Conservation (phyloP, 2,329 filamentous ascomycete species). For the Zasmidium citrigriseum region DNA sequence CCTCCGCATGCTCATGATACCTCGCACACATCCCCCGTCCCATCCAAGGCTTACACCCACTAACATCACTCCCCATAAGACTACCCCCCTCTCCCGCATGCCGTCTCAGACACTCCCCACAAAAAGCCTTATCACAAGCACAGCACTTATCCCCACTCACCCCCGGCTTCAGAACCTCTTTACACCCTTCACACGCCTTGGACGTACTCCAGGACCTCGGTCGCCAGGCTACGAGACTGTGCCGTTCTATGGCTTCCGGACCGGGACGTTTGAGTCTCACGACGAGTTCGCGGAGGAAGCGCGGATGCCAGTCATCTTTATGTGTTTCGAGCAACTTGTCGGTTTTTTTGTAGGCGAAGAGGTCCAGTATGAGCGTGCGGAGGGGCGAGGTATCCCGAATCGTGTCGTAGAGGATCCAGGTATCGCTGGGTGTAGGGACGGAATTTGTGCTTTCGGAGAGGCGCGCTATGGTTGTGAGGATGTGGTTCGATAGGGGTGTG, state of each 20-base stretch:
- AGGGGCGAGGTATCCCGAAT: conserved; percentile 43
- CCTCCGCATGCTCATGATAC: conserved; percentile 40
- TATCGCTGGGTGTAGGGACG: conserved; percentile 53
- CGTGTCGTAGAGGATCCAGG: conserved; percentile 49
- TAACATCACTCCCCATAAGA: conserved; percentile 32
- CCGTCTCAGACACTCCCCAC: conserved; percentile 41
- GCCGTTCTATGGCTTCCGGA: conserved; percentile 43
- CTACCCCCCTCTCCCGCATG: conserved; percentile 23
- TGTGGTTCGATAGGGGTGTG: conserved; percentile 47
- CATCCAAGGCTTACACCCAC: conserved; percentile 42
- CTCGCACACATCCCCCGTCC: conserved; percentile 36
- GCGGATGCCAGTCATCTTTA: conserved; percentile 50
- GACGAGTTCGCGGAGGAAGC: conserved; percentile 49
- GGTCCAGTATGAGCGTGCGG: conserved; percentile 46
- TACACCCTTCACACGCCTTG: conserved; percentile 42
- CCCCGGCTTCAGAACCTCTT: conserved; percentile 41
- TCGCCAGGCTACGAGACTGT: conserved; percentile 42
- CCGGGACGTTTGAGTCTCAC: conserved; percentile 50
- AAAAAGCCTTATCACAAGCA: conserved; percentile 45
- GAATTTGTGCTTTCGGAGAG: conserved; percentile 50
- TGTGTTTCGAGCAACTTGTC: conserved; percentile 50
- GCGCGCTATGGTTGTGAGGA: conserved; percentile 45
- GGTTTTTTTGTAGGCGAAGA: conserved; percentile 56
- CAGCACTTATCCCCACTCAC: conserved; percentile 41
- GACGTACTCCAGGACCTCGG: conserved; percentile 37